Evolutionary conservation across 192 early-diverging fungal genomes (phyloP), one percentile per base, ranked within the genome.

Genomic region (Haplosporangium gracile): DNA sequence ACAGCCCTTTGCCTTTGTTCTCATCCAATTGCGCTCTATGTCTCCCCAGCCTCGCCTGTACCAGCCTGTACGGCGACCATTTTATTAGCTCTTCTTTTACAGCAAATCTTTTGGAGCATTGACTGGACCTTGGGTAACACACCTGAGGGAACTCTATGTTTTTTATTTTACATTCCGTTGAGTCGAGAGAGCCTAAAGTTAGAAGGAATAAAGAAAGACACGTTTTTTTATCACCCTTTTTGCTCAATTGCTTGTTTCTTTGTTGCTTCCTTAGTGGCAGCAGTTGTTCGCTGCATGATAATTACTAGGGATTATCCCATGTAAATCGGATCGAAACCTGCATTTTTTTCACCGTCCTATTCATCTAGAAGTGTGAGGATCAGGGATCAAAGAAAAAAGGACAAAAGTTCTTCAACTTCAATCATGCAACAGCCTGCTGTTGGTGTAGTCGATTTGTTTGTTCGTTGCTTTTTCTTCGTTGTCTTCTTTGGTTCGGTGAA

Each of bases 371-470:
- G 24, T 32, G 60, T 13, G 10, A 29, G n/a, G 9, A 8, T 63
- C 57, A 63, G 57, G 57, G 18, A 24, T 29, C 9, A 26, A 15
- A 13, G 26, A 15, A 63, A 26, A 26, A 7, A 63, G 60, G 2
- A 63, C 6, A 65, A 32, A 29, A 4, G 29, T 34, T 65, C 9
- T 16, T 65, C 29, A 32, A 2, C 3, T 13, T 65, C 60, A 32
- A 65, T 65, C 60, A 65, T 65, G 60, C 60, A 65, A 65, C 60
- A 65, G 60, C 60, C 60, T n/a, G 53, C n/a, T 55, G 24, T 55
- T 55, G 24, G 0, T 57, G 53, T 36, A 36, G 36, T 57, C 24
- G 53, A n/a, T 43, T 63, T 29, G 57, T 11, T 63, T 63, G 53
- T 16, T 49, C 47, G 13, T 49, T 9, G 45, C 51, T 29, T 63